Base-by-base conservation (phyloP, 2,329 filamentous ascomycete genomes). In the Colletotrichum sp. region DNA sequence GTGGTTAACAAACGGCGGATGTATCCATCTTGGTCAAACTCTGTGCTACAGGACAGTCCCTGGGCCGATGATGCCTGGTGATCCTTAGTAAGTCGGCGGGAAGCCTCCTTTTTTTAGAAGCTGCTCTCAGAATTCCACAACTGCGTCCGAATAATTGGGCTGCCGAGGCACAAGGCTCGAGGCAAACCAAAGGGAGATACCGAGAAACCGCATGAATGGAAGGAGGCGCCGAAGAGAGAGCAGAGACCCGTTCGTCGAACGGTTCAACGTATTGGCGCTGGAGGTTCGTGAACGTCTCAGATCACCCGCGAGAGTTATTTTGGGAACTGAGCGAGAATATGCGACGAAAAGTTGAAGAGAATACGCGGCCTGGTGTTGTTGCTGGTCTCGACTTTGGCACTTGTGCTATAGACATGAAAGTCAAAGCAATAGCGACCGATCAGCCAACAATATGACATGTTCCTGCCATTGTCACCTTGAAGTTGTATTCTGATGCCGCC, bases 241-340 rank as follows among this genome's bases (percentile, higher is more conserved):
- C 34, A 59, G 30, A 72, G 34, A 60, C 70, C 57, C 26, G 65
- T 74, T 76, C 71, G 74, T 74, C 70, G 39, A 65, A 69, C 70
- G 60, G 64, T 65, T 55, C 65, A 55, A 32, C 24, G 32, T 34
- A 44, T 34, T 44, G 44, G 59, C 59, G 59, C 24, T 57, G 32
- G 73, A 76, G 49, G 49, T 69, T 76, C 64, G 59, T 39, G 44
- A 60, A 62, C 70, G 74, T 76, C 74, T 76, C 74, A 76, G 70
- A 72, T 65, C 71, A 65, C 16, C 70, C 36, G 49, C 65, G 34
- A 65, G 71, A n/a, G 49, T 71, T 76, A 76, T 74, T 76, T 76
- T 74, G 12, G 65, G 74, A 66, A 52, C n/a, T 26, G 26, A 18
- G 49, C 4, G 28, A 59, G 36, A 62, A 73, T 30, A 57, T 69